These are phyloP conservation scores for Pleodorina starrii DNA, from an alignment of 139 green algal species.

Conservation along the genomic window DNA sequence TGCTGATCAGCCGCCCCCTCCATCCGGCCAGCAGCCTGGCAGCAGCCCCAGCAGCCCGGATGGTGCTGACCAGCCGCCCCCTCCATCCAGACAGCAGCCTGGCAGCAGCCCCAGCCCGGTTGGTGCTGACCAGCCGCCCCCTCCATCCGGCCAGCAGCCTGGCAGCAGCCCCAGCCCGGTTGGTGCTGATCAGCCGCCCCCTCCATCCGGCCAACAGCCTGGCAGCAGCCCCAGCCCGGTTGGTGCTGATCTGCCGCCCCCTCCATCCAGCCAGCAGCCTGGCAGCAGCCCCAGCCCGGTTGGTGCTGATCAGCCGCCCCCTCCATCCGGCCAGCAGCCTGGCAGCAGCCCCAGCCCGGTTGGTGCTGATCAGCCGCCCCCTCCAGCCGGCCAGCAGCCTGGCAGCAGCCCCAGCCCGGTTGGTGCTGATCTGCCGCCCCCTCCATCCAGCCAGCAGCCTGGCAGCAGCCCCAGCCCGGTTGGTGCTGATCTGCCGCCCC, in stretches of 20 bases:
- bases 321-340: not conserved
- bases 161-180: not conserved
- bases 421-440: not conserved
- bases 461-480: not conserved
- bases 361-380: not conserved
- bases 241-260: not conserved
- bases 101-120: not conserved
- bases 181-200: not conserved
- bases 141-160: not conserved
- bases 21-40: not conserved
- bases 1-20: not conserved
- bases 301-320: not conserved
- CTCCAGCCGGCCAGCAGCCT: not conserved
- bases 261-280: not conserved
- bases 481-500: not conserved
- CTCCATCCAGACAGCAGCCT: not conserved
- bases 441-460: not conserved
- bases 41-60: not conserved
- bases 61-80: not conserved
- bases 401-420: not conserved
- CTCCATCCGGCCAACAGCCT: not conserved
- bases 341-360: not conserved
- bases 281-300: not conserved
- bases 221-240: not conserved
- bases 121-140: not conserved